Evolutionary conservation across 2,329 filamentous ascomycete species (phyloP).

Genomic region (Ramularia endophylla): DNA sequence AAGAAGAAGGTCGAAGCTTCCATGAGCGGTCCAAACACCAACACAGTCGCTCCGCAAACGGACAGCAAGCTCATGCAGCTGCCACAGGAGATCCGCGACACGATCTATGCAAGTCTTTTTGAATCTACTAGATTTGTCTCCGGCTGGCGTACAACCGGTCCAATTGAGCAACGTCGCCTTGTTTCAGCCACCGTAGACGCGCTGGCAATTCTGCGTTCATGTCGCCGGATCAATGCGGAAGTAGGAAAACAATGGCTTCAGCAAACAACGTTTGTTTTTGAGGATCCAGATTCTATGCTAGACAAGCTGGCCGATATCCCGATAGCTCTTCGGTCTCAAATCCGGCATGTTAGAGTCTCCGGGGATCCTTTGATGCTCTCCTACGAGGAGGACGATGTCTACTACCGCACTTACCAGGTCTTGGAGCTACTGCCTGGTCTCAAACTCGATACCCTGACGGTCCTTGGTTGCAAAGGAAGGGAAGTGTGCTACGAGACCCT

Average conservation of each 20-base stretch:
- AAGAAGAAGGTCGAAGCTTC: no score
- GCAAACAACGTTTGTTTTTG: constrained; percentile 8
- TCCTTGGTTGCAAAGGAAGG: constrained; percentile 3
- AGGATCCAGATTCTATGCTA: constrained; percentile 5
- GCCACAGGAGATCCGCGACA: constrained; percentile 14
- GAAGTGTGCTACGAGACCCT: constrained; percentile 6
- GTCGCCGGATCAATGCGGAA: constrained; percentile 5
- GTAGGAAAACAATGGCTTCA: constrained; percentile 5
- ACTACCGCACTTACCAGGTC: constrained; percentile 9
- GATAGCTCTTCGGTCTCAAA: constrained; percentile 2
- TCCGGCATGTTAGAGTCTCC: constrained; percentile 8
- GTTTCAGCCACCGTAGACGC: constrained; percentile 7
- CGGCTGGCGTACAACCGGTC: constrained; percentile 7
- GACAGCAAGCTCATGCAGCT: constrained; percentile 9
- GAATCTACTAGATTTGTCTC: constrained; percentile 8
- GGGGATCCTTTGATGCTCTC: constrained; percentile 3
- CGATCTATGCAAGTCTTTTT: constrained; percentile 12
- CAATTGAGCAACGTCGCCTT: constrained; percentile 7
- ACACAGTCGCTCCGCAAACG: no score
- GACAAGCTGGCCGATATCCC: constrained; percentile 6
- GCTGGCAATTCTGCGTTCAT: constrained; percentile 10
- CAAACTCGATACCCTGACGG: constrained; percentile 5
- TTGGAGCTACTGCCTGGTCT: constrained; percentile 9
- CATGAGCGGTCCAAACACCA: no score
- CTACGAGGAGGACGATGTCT: constrained; percentile 7